A percentile compares a stretch with the other conserved stretches of the same genome.
phyloP scores from a whole-genome alignment of 345 rosid species.

The Draba incana region DNA sequence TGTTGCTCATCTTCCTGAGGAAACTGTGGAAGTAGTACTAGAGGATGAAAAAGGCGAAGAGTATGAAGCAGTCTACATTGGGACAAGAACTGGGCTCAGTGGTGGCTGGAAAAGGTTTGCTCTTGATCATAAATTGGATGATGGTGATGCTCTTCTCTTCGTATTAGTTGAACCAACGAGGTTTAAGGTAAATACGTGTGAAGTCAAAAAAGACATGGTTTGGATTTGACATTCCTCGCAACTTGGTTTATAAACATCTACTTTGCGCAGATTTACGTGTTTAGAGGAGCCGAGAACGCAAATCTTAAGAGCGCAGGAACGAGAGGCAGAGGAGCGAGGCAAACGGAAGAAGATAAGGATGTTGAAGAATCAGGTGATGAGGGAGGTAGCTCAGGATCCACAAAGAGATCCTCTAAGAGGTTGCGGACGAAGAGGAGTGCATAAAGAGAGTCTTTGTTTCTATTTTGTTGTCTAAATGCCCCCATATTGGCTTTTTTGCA shows the following conservation, averaged over 20 bases:
- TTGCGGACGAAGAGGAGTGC: conserved; percentile 10
- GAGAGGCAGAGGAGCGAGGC: not conserved
- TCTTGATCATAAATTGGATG: conserved; percentile 61
- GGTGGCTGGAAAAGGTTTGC: conserved; percentile 87
- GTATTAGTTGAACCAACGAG: conserved; percentile 51
- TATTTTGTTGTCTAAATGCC: not conserved
- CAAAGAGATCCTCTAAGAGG: conserved; percentile 23
- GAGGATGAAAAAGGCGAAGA: conserved; percentile 53
- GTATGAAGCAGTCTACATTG: conserved; percentile 53
- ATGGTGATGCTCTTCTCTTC: conserved; percentile 70
- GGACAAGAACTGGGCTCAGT: conserved; percentile 57
- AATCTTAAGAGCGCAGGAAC: conserved; percentile 1
- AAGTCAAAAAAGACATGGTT: not conserved
- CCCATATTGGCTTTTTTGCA: not conserved
- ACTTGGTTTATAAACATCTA: not conserved
- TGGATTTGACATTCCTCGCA: not conserved
- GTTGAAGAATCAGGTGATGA: conserved; percentile 20
- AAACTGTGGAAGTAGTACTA: conserved; percentile 49
- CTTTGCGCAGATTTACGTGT: conserved; percentile 26
- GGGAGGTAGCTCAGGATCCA: not conserved
- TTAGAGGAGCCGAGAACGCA: conserved; percentile 22
- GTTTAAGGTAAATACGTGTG: conserved; percentile 44
- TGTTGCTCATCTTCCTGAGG: conserved; percentile 47
- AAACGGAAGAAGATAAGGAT: conserved; percentile 10
- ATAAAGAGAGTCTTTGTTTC: not conserved